Evolutionary conservation across 495 filamentous ascomycete genomes (phyloP).

Genomic region (Neurospora sp.): DNA sequence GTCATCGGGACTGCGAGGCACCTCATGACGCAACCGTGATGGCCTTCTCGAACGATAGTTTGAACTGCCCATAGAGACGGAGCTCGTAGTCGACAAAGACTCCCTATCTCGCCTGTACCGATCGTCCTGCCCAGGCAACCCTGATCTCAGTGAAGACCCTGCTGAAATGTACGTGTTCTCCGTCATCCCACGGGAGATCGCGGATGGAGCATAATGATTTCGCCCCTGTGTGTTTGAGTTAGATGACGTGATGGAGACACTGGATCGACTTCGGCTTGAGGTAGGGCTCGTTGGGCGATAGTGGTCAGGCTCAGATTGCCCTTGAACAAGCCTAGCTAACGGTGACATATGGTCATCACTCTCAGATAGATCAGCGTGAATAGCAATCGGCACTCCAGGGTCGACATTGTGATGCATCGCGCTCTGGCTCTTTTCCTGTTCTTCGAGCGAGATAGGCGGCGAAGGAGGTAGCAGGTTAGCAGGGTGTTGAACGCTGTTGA

Average conservation of each 20-base stretch:
- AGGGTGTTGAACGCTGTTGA: slow-evolving; percentile 74
- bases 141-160: slow-evolving; percentile 44
- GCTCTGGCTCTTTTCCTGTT: slow-evolving; percentile 37
- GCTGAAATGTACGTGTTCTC: slow-evolving; percentile 56
- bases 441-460: slow-evolving; percentile 67
- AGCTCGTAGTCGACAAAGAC: slow-evolving; percentile 47
- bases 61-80: slow-evolving; percentile 53
- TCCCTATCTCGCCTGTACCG: slow-evolving; percentile 39
- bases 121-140: slow-evolving; percentile 18
- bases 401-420: slow-evolving; percentile 34
- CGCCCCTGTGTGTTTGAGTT: slow-evolving; percentile 32
- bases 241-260: slow-evolving; percentile 44
- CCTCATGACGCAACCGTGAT: slow-evolving; percentile 73
- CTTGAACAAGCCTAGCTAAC: slow-evolving; percentile 51
- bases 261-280: slow-evolving; percentile 57
- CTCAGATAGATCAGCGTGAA: slow-evolving; percentile 48
- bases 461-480: slow-evolving; percentile 65
- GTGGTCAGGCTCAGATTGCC: slow-evolving; percentile 39
- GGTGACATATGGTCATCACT: slow-evolving; percentile 58
- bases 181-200: slow-evolving; percentile 39
- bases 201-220: slow-evolving; percentile 30
- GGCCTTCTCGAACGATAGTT: slow-evolving; percentile 51
- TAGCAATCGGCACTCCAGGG: slow-evolving; percentile 34
- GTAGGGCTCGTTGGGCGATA: slow-evolving; percentile 52
- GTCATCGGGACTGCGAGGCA: slow-evolving; percentile 55